These are phyloP conservation scores for Aspergillus olivimuriae DNA, from an alignment of 495 filamentous ascomycete species.

Conservation along the genomic window DNA sequence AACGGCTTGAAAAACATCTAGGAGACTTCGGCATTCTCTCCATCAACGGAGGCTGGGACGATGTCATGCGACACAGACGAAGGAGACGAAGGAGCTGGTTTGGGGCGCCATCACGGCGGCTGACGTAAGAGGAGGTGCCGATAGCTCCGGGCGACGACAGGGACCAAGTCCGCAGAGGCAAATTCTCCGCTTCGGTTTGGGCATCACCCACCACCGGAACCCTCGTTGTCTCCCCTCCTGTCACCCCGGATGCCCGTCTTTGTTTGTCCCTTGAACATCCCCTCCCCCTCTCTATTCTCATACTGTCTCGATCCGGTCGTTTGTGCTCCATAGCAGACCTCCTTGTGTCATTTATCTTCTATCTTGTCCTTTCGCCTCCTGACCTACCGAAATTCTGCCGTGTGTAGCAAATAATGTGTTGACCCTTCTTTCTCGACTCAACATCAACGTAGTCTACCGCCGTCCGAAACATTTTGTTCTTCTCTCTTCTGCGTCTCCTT, in stretches of 20 bases:
- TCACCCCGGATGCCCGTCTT: too few relatives aligned
- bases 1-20: conserved; percentile 95
- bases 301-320: too few relatives aligned
- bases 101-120: background rate
- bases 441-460: conserved; percentile 8
- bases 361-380: conserved; percentile 1
- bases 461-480: background rate
- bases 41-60: conserved; percentile 4
- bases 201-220: too few relatives aligned
- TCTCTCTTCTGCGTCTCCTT: conserved; percentile 3
- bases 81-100: background rate
- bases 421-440: conserved; percentile 7
- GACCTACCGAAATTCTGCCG: background rate
- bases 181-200: conserved; percentile 11
- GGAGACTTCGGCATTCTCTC: conserved; percentile 40
- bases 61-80: background rate
- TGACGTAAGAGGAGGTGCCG: conserved; percentile 10
- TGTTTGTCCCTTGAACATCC: too few relatives aligned
- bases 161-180: too few relatives aligned
- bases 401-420: conserved; percentile 8
- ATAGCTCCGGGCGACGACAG: too few relatives aligned
- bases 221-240: too few relatives aligned
- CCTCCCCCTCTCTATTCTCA: too few relatives aligned
- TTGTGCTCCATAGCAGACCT: too few relatives aligned
- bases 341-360: background rate